Base-by-base conservation (phyloP, 306 rosid genomes). In the Dalbergia cochinchinensis region DNA sequence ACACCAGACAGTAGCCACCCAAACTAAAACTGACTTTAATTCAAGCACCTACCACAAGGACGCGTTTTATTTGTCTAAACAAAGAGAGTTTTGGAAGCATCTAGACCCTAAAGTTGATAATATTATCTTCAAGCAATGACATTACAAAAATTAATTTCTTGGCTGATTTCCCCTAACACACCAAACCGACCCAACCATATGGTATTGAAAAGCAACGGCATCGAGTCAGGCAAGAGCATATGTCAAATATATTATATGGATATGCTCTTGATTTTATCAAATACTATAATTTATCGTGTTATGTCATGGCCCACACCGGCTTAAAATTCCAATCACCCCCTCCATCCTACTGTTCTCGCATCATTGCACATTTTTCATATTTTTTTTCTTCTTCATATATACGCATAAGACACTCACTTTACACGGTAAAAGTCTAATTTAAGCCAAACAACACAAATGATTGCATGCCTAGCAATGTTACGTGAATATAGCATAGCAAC, bases 21-120 rank as follows among this genome's bases (percentile, higher is more conserved):
- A n/a, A 54, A 19, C 47, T 14, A 4, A 63, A 69, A 37, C 60
- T 0, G 14, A 70, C 18, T 59, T 69, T 6, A 20, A 53, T 9
- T 61, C 35, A 62, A 82, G 74, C 76, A 82, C 53, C 74, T 35
- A 82, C 73, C 62, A 69, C 22, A n/a, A 55, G 45, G 71, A 60
- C 18, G 31, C 75, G 64, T 83, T 71, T 64, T 44, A 64, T 77
- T 76, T 82, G 82, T 41, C 10, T 42, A 33, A 22, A 64, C 67
- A 65, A 72, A 58, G 20, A 37, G 78, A 65, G 80, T 57, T 71
- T 82, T 60, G 8, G 35, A 66, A 58, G 74, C 11, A 39, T 16
- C 41, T 37, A 37, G 41, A 26, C 31, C 2, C 26, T 65, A 22
- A 67, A 66, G 16, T 50, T 37, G 77, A 78, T 78, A 51, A 48